These are phyloP conservation scores for Penicillium soppii DNA, from an alignment of 495 filamentous ascomycete species.

Conservation along the genomic window DNA sequence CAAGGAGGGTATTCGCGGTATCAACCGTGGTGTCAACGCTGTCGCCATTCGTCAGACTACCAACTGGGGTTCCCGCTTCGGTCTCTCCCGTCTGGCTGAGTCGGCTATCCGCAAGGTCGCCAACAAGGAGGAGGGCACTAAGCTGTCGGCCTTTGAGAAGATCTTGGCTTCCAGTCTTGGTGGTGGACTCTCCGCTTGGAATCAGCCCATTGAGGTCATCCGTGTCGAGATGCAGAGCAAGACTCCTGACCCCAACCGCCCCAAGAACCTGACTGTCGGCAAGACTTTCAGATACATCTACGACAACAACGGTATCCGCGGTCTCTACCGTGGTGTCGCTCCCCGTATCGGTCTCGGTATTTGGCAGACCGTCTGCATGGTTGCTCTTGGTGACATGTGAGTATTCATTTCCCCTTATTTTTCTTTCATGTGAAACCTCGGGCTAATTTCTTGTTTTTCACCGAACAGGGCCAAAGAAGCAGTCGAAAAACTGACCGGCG, in stretches of 20 bases:
- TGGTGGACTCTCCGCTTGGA: constrained; percentile 95
- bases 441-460: constrained; percentile 38
- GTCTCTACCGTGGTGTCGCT: constrained; percentile 92
- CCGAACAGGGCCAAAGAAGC: constrained; percentile 84
- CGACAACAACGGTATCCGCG: constrained; percentile 79
- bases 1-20: constrained; percentile 89
- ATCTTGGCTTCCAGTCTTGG: constrained; percentile 83
- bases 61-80: constrained; percentile 98
- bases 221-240: constrained; percentile 99
- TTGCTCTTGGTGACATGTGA: constrained; percentile 98
- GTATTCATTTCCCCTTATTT: constrained; percentile 33
- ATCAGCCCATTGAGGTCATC: constrained; percentile 99
- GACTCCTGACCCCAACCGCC: constrained; percentile 94
- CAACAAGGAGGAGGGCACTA: constrained; percentile 75
- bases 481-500: constrained; percentile 96
- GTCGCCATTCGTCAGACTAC: constrained; percentile 98
- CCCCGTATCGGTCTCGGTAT: constrained; percentile 92
- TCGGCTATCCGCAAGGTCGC: constrained; percentile 78
- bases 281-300: constrained; percentile 96
- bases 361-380: constrained; percentile 99
- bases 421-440: constrained; percentile 25
- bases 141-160: constrained; percentile 80
- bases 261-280: constrained; percentile 96
- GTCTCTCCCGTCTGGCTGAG: constrained; percentile 87
- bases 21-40: constrained; percentile 97